Base-by-base conservation (phyloP, 257 asterid genomes). In the Scutellaria minor region DNA sequence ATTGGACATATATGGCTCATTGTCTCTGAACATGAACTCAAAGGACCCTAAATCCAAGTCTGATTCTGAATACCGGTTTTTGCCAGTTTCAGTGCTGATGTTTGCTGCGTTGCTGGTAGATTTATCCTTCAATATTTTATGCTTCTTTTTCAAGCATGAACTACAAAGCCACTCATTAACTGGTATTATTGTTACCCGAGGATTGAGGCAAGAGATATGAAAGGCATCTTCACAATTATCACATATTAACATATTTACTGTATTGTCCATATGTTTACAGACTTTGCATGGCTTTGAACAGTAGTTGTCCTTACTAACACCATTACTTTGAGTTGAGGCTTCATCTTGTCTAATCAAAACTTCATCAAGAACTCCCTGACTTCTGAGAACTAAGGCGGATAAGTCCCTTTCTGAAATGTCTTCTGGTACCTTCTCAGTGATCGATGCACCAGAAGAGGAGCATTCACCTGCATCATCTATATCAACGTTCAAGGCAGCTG, bases 201-300 rank as follows among this genome's bases (percentile, higher is more conserved):
- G 95, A 59, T 70, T 80, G 81, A 78, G 85, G 89, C 99, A 94
- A 77, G 89, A 77, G 59, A 83, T 60, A 81, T 94, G 98, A 78
- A 91, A 91, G 71, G 92, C 83, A 69, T 85, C 92, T 56, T 85
- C 85, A 62, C 99, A 94, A 53, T 74, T 83, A 83, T 94, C 97
- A 76, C 99, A 94, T 20, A 88, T 62, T 53, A 90, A 81, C 95
- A 94, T 80, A 48, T 85, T 89, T 69, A 15, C 64, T 60, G 91
- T 83, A 79, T 82, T 75, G 20, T 81, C 93, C 74, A 77, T 71
- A 57, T 51, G 77, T 53, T 69, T 67, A 73, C 97, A 91, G 55
- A 79, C 80, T 78, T 84, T 89, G 87, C 96, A 94, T 18, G 82
- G 45, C 84, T 82, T 76, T 54, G 77, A 80, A 83, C 87, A 77